phyloP scores from a whole-genome alignment of 2,329 filamentous ascomycete genomes.

The Venturia oleaginea region DNA sequence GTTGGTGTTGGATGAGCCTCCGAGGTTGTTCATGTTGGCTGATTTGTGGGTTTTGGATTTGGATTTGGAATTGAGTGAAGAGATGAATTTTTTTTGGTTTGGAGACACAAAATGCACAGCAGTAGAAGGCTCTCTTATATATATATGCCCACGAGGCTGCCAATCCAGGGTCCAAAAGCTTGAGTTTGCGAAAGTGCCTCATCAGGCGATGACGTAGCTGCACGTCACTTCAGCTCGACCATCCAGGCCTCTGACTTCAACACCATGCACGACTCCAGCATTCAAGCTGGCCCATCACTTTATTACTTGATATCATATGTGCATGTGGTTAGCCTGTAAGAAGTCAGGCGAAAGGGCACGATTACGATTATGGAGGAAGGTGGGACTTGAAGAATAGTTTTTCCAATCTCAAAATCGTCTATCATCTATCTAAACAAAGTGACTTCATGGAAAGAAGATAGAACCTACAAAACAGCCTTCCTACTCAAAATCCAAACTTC shows the following conservation, averaged over 20 bases:
- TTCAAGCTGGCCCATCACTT: background rate
- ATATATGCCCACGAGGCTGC: background rate
- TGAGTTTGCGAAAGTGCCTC: background rate
- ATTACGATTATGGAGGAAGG: too few species aligned
- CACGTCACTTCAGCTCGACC: background rate
- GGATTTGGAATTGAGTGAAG: background rate
- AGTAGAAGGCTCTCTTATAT: slow-evolving; percentile 2
- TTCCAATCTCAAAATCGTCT: background rate
- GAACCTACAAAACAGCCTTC: slow-evolving; percentile 22
- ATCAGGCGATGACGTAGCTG: background rate
- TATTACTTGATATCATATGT: background rate
- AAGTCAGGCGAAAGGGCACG: background rate
- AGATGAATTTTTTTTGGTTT: background rate
- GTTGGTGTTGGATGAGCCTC: slow-evolving; percentile 6
- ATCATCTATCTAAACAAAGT: background rate
- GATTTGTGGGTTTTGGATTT: background rate
- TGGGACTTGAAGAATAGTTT: background rate
- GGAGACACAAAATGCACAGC: background rate
- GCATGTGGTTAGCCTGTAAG: background rate
- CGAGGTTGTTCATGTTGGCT: slow-evolving; percentile 11
- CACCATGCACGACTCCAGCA: background rate
- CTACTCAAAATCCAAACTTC: slow-evolving; percentile 27
- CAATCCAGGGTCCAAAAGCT: slow-evolving; percentile 4
- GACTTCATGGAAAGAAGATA: background rate
- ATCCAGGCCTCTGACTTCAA: background rate